Conservation (phyloP, 805 yeast species). For the Candida nitratophila region DNA sequence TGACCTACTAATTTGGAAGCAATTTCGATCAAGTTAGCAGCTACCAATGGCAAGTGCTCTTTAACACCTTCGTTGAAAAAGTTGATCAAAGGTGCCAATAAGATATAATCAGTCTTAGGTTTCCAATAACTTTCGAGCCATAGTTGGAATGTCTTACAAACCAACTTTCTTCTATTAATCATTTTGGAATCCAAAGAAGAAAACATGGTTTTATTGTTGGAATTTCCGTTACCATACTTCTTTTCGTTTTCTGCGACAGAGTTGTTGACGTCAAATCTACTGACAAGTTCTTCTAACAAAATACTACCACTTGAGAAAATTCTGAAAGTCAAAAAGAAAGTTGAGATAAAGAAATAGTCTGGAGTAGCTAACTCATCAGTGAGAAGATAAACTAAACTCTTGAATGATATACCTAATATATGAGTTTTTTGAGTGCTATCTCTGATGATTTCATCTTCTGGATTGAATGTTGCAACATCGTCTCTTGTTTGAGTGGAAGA, state of each 20-base stretch:
- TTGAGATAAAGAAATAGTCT: constrained; percentile 59
- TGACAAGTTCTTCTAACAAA: constrained; percentile 59
- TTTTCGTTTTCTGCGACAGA: constrained; percentile 23
- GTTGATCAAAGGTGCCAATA: constrained; percentile 65
- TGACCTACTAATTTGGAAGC: constrained; percentile 53
- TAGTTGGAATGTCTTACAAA: constrained; percentile 60
- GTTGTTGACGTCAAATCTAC: constrained; percentile 52
- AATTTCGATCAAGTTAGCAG: constrained; percentile 52
- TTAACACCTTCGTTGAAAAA: constrained; percentile 75
- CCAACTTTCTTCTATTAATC: constrained; percentile 57
- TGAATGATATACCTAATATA: constrained; percentile 64
- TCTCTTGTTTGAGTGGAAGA: neutral
- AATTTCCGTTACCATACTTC: neutral
- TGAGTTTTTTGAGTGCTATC: constrained; percentile 37
- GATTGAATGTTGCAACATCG: constrained; percentile 9
- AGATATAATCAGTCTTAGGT: constrained; percentile 46
- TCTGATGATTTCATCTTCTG: constrained; percentile 40
- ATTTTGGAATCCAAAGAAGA: constrained; percentile 36
- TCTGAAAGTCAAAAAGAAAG: constrained; percentile 73
- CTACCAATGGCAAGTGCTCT: constrained; percentile 55
- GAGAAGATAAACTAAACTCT: constrained; percentile 55
- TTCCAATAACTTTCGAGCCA: constrained; percentile 95
- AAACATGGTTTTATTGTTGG: constrained; percentile 18
- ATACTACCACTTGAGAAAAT: constrained; percentile 62
- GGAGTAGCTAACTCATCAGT: constrained; percentile 63